Base-by-base conservation (phyloP, 352 stramenopile genomes). In the Phytophthora hibernalis region DNA sequence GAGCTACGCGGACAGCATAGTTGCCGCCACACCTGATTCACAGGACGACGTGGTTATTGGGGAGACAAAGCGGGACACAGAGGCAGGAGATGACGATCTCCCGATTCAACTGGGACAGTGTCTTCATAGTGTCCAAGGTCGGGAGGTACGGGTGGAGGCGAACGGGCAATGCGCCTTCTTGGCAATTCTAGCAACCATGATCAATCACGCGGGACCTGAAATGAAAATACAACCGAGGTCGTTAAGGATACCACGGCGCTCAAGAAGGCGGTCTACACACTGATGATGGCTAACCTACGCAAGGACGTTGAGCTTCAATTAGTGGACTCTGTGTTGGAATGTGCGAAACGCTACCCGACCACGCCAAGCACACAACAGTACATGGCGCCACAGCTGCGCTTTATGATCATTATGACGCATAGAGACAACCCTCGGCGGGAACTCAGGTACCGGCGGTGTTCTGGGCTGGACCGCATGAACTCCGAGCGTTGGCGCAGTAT, bases 261-360 rank as follows among this genome's bases (percentile, higher is more conserved):
- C 3, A 53, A 61, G 42, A 24, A 3, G 16, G 10, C 8, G 5
- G 42, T 61, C 1, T 61, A 61, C 40, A 7, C 22, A 21, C 13
- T 30, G 2, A 61, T 61, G 40, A 61, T 52, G 54, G 26, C 16
- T 1, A 52, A 61, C 15, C 13, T 61, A 8, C 10, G 40, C 6
- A 3, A 44, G 1, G 40, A 61, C 11, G 54, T 52, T 3, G 38
- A 40, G 43, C 7, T 52, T 15, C 7, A 26, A 26, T 5, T 52
- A 2, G 28, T 52, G 2, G 54, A 61, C 16, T 40, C 54, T 1
- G 45, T 52, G 12, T 2, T 26, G 18, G 53, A 60, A 13, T 49
- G 38, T 20, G 37, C 16, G 3, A 22, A 42, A 2, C 5, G 31
- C 8, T 38, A 31, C 16, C 24, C 38, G 7, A 6, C 21, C 3